A percentile compares a stretch with the other conserved stretches of the same genome.
Evolutionary conservation across 2,329 filamentous ascomycete species (phyloP).

Genomic region (Geoglossum cookeanum): DNA sequence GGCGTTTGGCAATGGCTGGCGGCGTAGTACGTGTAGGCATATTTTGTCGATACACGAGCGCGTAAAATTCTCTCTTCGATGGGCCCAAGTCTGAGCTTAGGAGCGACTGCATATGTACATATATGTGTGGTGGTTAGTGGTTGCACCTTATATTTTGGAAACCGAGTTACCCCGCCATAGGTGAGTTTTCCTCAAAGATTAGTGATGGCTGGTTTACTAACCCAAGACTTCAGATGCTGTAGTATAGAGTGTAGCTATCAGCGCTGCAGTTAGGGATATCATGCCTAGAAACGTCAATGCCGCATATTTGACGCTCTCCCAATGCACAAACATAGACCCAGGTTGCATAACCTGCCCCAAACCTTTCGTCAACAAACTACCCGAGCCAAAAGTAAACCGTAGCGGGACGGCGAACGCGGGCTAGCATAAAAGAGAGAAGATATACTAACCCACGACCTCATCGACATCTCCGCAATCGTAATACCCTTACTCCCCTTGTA

Average conservation of each 20-base stretch:
- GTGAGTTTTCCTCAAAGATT: too few species aligned
- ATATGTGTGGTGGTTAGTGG: not conserved
- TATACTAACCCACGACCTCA: conserved; percentile 42
- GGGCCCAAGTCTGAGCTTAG: conserved; percentile 42
- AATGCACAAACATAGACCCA: conserved; percentile 52
- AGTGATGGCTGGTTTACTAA: conserved; percentile 10
- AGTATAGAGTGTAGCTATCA: conserved; percentile 54
- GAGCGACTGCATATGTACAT: conserved; percentile 32
- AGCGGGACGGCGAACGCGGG: too few species aligned
- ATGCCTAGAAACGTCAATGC: conserved; percentile 43
- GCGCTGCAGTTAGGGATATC: conserved; percentile 42
- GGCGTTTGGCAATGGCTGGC: conserved; percentile 40
- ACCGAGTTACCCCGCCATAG: too few species aligned
- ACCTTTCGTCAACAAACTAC: not conserved
- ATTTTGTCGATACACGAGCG: conserved; percentile 40
- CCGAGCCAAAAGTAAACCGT: too few species aligned
- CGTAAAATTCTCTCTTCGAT: conserved; percentile 31
- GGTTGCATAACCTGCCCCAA: conserved; percentile 39
- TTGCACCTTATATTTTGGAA: too few species aligned
- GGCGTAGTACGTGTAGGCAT: conserved; percentile 43
- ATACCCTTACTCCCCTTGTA: conserved; percentile 41
- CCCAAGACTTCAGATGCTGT: conserved; percentile 54
- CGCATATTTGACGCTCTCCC: conserved; percentile 43
- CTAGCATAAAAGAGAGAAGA: conserved; percentile 10
- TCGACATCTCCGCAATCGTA: conserved; percentile 56